phyloP scores from a whole-genome alignment of 2,329 filamentous ascomycete genomes.

The Cryphonectria nitschkei region DNA sequence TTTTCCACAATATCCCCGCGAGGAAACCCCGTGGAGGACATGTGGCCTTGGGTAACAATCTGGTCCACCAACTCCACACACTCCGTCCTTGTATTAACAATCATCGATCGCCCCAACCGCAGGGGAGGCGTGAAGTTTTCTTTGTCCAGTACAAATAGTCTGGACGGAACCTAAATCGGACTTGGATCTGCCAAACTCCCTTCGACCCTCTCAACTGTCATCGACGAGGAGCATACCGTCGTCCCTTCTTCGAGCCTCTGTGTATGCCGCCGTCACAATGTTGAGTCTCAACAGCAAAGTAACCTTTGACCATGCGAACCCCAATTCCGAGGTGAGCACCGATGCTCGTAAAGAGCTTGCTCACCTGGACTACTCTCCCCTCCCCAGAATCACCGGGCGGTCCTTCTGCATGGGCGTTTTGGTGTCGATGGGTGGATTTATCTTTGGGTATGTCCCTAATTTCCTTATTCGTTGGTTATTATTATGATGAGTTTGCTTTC shows the following conservation, averaged over 20 bases:
- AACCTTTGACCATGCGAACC: constrained; percentile 48
- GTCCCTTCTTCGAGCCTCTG: neutral
- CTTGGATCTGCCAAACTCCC: neutral
- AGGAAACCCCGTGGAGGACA: constrained; percentile 12
- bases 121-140: neutral
- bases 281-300: constrained; percentile 33
- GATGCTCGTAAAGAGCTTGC: constrained; percentile 41
- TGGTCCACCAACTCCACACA: neutral
- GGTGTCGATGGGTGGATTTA: constrained; percentile 50
- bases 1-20: constrained; percentile 15
- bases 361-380: constrained; percentile 49
- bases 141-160: neutral
- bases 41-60: neutral
- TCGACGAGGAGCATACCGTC: neutral
- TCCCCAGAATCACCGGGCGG: constrained; percentile 44
- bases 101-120: neutral
- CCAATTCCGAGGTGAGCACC: constrained; percentile 42
- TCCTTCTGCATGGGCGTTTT: constrained; percentile 45
- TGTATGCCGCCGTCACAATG: constrained; percentile 11
- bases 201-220: neutral
- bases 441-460: constrained; percentile 39
- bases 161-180: neutral
- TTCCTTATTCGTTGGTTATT: too few relatives aligned
- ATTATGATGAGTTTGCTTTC: too few relatives aligned
- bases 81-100: neutral